Base-by-base conservation (phyloP, 257 asterid genomes). In the Lithospermum erythrorhizon region DNA sequence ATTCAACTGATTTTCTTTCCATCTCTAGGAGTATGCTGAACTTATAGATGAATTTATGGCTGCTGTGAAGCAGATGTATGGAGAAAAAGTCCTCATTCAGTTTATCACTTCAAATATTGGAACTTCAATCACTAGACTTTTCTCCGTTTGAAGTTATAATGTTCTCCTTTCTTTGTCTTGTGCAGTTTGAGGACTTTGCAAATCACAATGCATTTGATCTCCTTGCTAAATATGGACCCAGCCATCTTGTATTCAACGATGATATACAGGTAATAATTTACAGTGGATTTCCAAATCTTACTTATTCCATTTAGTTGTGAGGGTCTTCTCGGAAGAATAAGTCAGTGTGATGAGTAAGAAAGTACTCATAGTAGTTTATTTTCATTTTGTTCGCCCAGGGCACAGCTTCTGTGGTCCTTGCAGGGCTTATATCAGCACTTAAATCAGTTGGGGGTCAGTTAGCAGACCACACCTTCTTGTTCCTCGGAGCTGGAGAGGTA, bases 401-500 rank as follows among this genome's bases (percentile, higher is more conserved):
- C 19, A 90, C 97, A 14, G 97, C 97, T 65, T 90, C 97, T 30
- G 96, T 87, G 66, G 97, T 90, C 35, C 96, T 90, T 74, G 82
- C 97, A 0, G 97, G 97, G 68, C 87, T 90, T 75, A 85, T 90
- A 62, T 75, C 97, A 7, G 75, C 94, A 18, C 73, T 87, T 53
- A 82, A 85, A 69, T 76, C 85, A 77, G 95, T 87, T 0, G 95
- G 96, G 32, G 95, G 97, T 55, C 71, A 82, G 57, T 83, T 90
- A 76, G 76, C 94, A 5, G 96, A 87, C 57, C 97, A 90, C 65
- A 85, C 79, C 9, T 90, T 90, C 74, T 78, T 90, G 65, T 90
- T 90, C 76, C 97, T 90, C 11, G 97, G 97, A 73, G 97, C 97
- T 21, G 96, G 97, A 73, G 97, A 90, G 95, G 97, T 90, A 7